Conservation (phyloP, 2,329 filamentous ascomycete genomes). For the Fusarium sp. region DNA sequence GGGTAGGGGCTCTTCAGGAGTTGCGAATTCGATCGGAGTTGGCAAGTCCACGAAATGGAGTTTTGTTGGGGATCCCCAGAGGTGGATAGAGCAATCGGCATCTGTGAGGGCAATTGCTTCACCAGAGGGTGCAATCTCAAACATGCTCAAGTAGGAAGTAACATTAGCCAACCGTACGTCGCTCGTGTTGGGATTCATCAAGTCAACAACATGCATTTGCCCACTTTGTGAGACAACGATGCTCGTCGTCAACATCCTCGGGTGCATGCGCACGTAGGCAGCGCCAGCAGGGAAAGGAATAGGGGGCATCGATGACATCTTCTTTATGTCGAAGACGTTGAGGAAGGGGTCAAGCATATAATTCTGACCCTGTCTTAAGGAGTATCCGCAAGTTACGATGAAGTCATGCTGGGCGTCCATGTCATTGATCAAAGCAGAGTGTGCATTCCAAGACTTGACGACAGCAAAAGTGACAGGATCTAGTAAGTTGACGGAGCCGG, state of each 20-base stretch:
- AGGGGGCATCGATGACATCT: conserved; percentile 84
- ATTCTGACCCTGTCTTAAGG: conserved; percentile 75
- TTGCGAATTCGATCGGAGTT: conserved; percentile 80
- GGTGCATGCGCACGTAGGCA: conserved; percentile 95
- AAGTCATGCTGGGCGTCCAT: conserved; percentile 98
- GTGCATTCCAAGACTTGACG: conserved; percentile 89
- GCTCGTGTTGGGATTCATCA: conserved; percentile 91
- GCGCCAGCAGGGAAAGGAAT: conserved; percentile 93
- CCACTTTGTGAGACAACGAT: conserved; percentile 93
- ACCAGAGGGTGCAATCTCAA: conserved; percentile 88
- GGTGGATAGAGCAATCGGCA: conserved; percentile 78
- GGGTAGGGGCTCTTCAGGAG: conserved; percentile 66
- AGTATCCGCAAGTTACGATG: conserved; percentile 94
- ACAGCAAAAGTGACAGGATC: conserved; percentile 81
- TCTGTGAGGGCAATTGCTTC: conserved; percentile 86
- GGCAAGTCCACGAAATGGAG: conserved; percentile 87
- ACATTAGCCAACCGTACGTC: conserved; percentile 86
- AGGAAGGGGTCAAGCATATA: conserved; percentile 92
- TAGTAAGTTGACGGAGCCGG: conserved; percentile 84
- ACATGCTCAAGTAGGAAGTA: conserved; percentile 75
- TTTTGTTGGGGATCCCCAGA: conserved; percentile 89
- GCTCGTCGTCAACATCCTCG: conserved; percentile 91
- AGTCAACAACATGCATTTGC: conserved; percentile 93
- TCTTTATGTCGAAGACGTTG: conserved; percentile 95
- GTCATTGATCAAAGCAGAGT: conserved; percentile 88